Percentiles rank a stretch among this genome's conserved stretches.
phyloP scores from a whole-genome alignment of 129 eudicot species.

The Dittrichia graveolens region DNA sequence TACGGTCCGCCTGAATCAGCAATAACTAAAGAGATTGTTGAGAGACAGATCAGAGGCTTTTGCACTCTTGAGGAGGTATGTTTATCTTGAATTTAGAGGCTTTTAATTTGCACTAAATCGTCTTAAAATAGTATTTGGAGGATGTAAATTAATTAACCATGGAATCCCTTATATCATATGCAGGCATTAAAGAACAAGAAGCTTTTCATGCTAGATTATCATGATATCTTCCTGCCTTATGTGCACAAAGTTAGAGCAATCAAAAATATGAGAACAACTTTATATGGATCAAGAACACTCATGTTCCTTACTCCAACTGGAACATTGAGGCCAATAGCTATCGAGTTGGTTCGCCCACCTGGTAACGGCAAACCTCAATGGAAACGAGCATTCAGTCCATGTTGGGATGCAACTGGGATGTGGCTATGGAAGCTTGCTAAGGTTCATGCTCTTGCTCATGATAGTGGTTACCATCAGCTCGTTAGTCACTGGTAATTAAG shows the following conservation, averaged over 20 bases:
- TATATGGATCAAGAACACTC: slow-evolving; percentile 75
- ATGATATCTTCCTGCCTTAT: slow-evolving; percentile 68
- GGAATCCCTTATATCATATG: slow-evolving; percentile 11
- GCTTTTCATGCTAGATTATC: slow-evolving; percentile 71
- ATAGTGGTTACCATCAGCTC: slow-evolving; percentile 80
- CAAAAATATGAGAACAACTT: slow-evolving; percentile 52
- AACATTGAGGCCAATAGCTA: slow-evolving; percentile 62
- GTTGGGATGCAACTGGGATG: slow-evolving; percentile 58
- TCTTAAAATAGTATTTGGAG: not conserved
- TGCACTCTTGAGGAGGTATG: slow-evolving; percentile 34
- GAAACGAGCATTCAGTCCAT: slow-evolving; percentile 48
- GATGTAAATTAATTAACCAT: not conserved
- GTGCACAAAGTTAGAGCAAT: slow-evolving; percentile 62
- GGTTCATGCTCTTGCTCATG: slow-evolving; percentile 80
- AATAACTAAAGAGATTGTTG: slow-evolving; percentile 61
- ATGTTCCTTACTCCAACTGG: slow-evolving; percentile 55
- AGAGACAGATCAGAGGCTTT: slow-evolving; percentile 49
- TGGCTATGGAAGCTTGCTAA: slow-evolving; percentile 96
- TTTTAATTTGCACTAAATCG: not conserved
- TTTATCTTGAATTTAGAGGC: not conserved
- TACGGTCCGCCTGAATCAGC: slow-evolving; percentile 82
- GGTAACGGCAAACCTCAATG: slow-evolving; percentile 57
- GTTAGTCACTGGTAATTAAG: slow-evolving; percentile 55
- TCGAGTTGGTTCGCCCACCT: slow-evolving; percentile 64
- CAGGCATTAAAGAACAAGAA: slow-evolving; percentile 71